A percentile compares a stretch with the other conserved stretches of the same genome.
Evolutionary conservation across 192 early-diverging fungal genomes (phyloP).

Genomic region (Thoreauomyces humboldtii): DNA sequence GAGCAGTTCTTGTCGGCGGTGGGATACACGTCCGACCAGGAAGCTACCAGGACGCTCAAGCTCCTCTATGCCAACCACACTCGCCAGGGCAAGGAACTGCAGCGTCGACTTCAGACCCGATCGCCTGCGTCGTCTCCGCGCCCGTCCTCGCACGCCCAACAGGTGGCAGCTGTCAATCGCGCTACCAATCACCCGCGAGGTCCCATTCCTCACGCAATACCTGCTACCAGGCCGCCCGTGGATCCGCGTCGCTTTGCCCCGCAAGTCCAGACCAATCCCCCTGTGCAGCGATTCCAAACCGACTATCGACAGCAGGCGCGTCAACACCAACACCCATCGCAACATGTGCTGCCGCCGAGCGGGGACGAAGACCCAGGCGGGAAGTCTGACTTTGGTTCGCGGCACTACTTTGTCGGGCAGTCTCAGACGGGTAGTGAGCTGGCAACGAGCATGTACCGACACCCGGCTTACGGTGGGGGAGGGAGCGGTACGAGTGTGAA

Average conservation of each 20-base stretch:
- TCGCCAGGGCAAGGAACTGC: constrained; percentile 62
- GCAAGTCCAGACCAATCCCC: too few species aligned
- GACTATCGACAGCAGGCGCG: too few species aligned
- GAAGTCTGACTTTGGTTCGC: constrained; percentile 30
- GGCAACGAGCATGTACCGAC: not conserved
- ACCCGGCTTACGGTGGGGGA: constrained; percentile 5
- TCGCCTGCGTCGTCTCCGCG: constrained; percentile 9
- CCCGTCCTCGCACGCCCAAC: not conserved
- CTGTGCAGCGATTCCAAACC: too few species aligned
- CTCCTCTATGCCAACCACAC: constrained; percentile 68
- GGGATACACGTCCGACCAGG: constrained; percentile 54
- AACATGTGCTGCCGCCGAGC: too few species aligned
- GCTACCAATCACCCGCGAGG: too few species aligned
- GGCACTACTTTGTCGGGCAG: constrained; percentile 42
- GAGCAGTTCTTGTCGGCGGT: constrained; percentile 62
- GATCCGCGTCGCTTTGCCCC: too few species aligned
- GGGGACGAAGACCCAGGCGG: not conserved
- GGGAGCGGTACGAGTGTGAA: not conserved
- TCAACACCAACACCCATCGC: constrained; percentile 13
- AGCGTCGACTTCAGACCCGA: constrained; percentile 46
- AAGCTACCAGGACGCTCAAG: constrained; percentile 63
- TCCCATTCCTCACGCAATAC: too few species aligned
- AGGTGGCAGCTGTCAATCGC: too few species aligned
- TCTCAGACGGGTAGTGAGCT: constrained; percentile 3
- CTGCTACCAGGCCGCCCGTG: too few species aligned